phyloP scores from a whole-genome alignment of 441 rosid species.

The Kokia cookei region DNA sequence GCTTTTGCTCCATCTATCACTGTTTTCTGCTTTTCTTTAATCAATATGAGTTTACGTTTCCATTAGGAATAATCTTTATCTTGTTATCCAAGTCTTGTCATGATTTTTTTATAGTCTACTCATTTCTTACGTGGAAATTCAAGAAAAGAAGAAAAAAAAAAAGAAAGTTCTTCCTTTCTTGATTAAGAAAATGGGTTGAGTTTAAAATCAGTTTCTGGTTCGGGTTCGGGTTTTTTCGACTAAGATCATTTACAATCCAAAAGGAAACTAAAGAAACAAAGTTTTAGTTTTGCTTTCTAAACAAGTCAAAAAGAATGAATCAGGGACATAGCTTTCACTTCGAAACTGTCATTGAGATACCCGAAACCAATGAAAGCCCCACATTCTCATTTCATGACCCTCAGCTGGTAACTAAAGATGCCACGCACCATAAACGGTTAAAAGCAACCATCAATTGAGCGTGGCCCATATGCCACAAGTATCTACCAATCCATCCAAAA shows the following conservation, averaged over 20 bases:
- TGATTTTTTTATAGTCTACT: not conserved
- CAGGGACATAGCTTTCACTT: not conserved
- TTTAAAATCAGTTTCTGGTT: too few species aligned
- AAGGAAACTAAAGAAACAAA: not conserved
- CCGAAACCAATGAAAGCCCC: not conserved
- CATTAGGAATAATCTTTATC: not conserved
- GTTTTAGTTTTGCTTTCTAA: not conserved
- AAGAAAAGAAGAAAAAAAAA: too few species aligned
- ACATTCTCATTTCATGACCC: not conserved
- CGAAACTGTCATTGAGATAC: not conserved
- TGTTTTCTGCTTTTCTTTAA: not conserved
- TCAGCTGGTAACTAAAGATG: not conserved
- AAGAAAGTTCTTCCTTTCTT: too few species aligned
- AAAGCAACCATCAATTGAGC: not conserved
- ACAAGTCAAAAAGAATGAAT: not conserved
- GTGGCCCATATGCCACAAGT: constrained; percentile 14
- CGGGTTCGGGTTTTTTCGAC: too few species aligned
- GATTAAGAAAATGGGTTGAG: too few species aligned
- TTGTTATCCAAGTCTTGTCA: not conserved
- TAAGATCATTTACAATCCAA: not conserved
- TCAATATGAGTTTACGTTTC: not conserved
- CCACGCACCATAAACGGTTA: not conserved
- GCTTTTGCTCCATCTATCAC: not conserved
- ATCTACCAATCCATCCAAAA: constrained; percentile 3
- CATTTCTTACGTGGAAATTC: too few species aligned